Evolutionary conservation across 2,329 filamentous ascomycete genomes (phyloP).

Genomic region (Fusarium sp.): DNA sequence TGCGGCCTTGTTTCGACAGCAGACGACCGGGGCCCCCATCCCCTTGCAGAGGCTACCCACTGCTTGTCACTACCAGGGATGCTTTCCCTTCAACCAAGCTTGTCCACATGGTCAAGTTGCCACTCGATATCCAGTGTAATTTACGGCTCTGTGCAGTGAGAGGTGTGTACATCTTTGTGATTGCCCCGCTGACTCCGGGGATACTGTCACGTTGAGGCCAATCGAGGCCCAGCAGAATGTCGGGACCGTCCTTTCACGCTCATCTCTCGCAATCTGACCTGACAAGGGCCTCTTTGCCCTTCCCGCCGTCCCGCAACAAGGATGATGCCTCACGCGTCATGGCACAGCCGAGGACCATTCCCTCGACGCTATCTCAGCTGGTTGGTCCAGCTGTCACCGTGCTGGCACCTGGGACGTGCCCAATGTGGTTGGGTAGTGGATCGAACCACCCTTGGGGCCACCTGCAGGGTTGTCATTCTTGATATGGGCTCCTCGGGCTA

Average conservation of each 20-base stretch:
- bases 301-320: slow-evolving; percentile 35
- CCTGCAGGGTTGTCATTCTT: slow-evolving; percentile 41
- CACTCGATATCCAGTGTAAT: slow-evolving; percentile 22
- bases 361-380: slow-evolving; percentile 17
- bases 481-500: slow-evolving; percentile 49
- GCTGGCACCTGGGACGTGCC: slow-evolving; percentile 35
- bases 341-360: slow-evolving; percentile 1
- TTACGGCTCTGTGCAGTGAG: background rate
- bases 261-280: background rate
- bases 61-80: slow-evolving; percentile 26
- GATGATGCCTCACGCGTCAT: slow-evolving; percentile 38
- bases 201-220: slow-evolving; percentile 15
- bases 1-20: slow-evolving; percentile 41
- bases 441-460: slow-evolving; percentile 42
- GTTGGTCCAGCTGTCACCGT: slow-evolving; percentile 39
- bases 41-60: slow-evolving; percentile 33
- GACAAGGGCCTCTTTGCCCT: slow-evolving; percentile 18
- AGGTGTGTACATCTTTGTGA: background rate
- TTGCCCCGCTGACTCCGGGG: slow-evolving; percentile 29
- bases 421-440: slow-evolving; percentile 48
- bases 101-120: slow-evolving; percentile 42
- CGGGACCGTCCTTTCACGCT: slow-evolving; percentile 18
- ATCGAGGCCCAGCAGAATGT: slow-evolving; percentile 28
- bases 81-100: slow-evolving; percentile 40
- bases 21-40: slow-evolving; percentile 19